Percentiles rank a stretch among this genome's conserved stretches.
Conservation (phyloP, 352 stramenopile genomes). For the Phytophthora brassicae region DNA sequence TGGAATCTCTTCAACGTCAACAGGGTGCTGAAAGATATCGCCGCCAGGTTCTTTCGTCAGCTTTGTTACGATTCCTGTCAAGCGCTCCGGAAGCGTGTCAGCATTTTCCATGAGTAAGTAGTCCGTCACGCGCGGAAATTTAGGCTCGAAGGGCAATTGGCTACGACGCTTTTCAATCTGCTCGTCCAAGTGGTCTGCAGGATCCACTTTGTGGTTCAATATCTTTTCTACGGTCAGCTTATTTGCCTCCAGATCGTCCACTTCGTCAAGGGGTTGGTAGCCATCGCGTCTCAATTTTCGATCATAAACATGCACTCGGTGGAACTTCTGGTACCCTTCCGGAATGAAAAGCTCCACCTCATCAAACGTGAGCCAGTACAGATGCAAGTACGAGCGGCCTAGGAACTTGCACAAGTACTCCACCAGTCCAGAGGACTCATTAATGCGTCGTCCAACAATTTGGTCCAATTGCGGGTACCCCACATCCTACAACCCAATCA, state of each 20-base stretch:
- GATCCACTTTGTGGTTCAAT: constrained; percentile 84
- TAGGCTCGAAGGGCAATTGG: constrained; percentile 48
- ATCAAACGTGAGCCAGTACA: constrained; percentile 88
- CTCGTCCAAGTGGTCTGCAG: constrained; percentile 78
- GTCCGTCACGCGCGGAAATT: constrained; percentile 78
- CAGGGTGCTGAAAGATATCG: constrained; percentile 80
- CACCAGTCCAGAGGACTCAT: constrained; percentile 61
- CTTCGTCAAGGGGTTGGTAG: constrained; percentile 84
- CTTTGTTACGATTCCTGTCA: constrained; percentile 79
- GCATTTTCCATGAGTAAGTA: constrained; percentile 82
- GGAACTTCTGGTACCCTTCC: constrained; percentile 84
- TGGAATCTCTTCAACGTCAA: constrained; percentile 77
- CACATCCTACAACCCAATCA: constrained; percentile 42
- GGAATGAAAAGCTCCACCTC: constrained; percentile 86
- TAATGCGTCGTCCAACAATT: constrained; percentile 83
- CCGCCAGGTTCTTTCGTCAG: constrained; percentile 81
- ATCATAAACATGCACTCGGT: constrained; percentile 85
- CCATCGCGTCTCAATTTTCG: constrained; percentile 79
- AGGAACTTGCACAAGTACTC: constrained; percentile 91
- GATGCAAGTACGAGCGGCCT: constrained; percentile 84
- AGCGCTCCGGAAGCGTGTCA: constrained; percentile 66
- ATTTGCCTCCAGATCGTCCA: constrained; percentile 86
- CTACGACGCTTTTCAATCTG: constrained; percentile 76
- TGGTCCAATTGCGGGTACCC: constrained; percentile 75
- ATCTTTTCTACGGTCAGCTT: constrained; percentile 90